Evolutionary conservation across 306 rosid species (phyloP).

Genomic region (Lablab purpureus): DNA sequence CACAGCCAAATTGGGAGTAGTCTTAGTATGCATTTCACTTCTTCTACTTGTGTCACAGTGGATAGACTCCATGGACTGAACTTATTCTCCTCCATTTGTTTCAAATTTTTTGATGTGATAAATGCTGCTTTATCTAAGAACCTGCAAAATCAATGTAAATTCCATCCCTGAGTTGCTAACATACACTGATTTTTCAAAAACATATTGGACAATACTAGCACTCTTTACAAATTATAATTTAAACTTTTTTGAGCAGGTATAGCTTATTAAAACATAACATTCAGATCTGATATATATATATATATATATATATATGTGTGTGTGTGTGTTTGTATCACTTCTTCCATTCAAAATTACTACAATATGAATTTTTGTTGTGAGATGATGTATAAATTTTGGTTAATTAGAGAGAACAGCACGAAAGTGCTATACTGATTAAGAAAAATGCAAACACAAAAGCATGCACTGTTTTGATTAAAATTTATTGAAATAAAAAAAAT

Average conservation of each 20-base stretch:
- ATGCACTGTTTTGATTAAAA: too few species aligned
- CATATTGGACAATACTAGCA: background rate
- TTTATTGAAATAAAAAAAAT: too few species aligned
- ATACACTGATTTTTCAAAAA: background rate
- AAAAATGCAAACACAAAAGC: background rate
- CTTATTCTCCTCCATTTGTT: slow-evolving; percentile 36
- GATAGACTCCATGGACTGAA: slow-evolving; percentile 71
- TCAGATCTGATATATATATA: too few species aligned
- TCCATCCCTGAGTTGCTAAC: background rate
- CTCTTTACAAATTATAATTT: background rate
- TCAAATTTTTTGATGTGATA: slow-evolving; percentile 54
- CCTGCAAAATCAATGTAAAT: slow-evolving; percentile 38
- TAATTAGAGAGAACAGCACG: background rate
- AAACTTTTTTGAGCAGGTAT: background rate
- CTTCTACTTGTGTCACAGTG: slow-evolving; percentile 79
- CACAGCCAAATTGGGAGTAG: slow-evolving; percentile 86
- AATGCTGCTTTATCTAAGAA: slow-evolving; percentile 83
- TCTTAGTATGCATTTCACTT: slow-evolving; percentile 79
- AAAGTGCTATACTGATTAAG: too few species aligned
- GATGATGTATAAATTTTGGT: background rate
- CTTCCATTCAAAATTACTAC: background rate
- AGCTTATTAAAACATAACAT: background rate
- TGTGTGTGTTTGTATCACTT: too few species aligned
- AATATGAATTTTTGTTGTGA: background rate
- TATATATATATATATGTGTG: background rate